These are phyloP conservation scores for Cicer bijugum DNA, from an alignment of 306 rosid genomes.

Conservation along the genomic window DNA sequence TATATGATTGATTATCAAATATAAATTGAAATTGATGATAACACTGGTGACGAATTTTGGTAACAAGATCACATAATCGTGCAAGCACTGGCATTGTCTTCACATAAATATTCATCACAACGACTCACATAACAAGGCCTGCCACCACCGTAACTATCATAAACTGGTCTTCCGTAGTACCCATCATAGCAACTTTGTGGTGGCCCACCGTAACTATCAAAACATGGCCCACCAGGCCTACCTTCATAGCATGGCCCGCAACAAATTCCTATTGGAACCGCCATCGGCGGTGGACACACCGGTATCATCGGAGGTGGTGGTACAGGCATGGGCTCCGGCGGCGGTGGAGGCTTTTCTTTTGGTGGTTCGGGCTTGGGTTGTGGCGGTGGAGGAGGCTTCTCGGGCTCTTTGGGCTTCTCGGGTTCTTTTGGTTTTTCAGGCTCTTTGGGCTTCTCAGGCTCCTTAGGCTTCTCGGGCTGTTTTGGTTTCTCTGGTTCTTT, in stretches of 20 bases:
- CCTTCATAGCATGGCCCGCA: conserved; percentile 50
- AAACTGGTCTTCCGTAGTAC: conserved; percentile 55
- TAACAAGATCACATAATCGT: conserved; percentile 55
- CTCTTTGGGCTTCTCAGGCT: conserved; percentile 13
- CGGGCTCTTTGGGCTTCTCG: background rate
- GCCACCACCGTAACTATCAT: conserved; percentile 63
- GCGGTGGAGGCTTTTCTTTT: background rate
- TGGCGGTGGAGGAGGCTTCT: background rate
- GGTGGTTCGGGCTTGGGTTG: background rate
- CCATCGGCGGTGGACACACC: background rate
- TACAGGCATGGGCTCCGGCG: background rate
- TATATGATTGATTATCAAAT: background rate
- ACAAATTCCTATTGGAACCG: conserved; percentile 45
- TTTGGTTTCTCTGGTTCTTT: background rate
- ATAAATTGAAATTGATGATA: conserved; percentile 11
- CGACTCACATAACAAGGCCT: conserved; percentile 49
- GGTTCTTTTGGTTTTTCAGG: conserved; percentile 4
- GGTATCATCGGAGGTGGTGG: conserved; percentile 11
- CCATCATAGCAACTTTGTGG: conserved; percentile 40
- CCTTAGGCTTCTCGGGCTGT: conserved; percentile 10
- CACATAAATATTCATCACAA: conserved; percentile 54
- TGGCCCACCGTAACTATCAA: conserved; percentile 32
- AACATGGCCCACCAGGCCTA: conserved; percentile 54
- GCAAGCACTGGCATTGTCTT: conserved; percentile 59
- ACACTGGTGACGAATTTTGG: background rate